Conservation (phyloP, 2,329 filamentous ascomycete species). For the Epichloe sylvatica region DNA sequence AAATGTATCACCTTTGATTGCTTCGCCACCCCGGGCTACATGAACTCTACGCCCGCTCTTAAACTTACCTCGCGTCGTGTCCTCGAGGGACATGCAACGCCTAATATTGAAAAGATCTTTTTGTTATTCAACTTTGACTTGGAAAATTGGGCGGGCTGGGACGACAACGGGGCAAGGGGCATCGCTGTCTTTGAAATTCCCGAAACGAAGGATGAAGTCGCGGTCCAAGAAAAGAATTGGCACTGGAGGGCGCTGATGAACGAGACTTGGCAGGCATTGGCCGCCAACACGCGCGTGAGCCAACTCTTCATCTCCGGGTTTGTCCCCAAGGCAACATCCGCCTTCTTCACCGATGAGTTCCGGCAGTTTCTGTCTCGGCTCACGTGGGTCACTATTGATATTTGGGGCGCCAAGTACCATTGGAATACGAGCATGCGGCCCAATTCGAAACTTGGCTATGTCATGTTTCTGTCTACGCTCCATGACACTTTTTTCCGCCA, state of each 20-base stretch:
- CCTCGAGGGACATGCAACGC: background rate
- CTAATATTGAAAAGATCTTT: rapidly evolving
- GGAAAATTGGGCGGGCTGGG: background rate
- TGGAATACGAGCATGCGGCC: no score
- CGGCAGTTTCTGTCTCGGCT: background rate
- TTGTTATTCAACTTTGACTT: background rate
- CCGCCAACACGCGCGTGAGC: background rate
- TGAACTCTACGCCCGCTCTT: background rate
- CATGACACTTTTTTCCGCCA: no score
- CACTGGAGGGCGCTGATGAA: background rate
- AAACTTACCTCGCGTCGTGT: background rate
- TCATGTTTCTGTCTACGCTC: no score
- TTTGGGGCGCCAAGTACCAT: no score
- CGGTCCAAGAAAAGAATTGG: background rate
- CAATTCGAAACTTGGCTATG: no score
- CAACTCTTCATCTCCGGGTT: background rate
- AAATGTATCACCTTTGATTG: background rate
- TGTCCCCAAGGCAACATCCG: background rate
- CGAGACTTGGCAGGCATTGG: background rate
- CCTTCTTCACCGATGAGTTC: background rate
- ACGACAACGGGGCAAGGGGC: background rate
- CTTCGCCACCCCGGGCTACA: background rate
- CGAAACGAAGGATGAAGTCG: background rate
- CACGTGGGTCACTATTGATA: no score
- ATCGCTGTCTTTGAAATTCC: background rate